A percentile compares a stretch with the other conserved stretches of the same genome.
Conservation (phyloP, 257 asterid genomes). For the Ajuga chamaepitys region DNA sequence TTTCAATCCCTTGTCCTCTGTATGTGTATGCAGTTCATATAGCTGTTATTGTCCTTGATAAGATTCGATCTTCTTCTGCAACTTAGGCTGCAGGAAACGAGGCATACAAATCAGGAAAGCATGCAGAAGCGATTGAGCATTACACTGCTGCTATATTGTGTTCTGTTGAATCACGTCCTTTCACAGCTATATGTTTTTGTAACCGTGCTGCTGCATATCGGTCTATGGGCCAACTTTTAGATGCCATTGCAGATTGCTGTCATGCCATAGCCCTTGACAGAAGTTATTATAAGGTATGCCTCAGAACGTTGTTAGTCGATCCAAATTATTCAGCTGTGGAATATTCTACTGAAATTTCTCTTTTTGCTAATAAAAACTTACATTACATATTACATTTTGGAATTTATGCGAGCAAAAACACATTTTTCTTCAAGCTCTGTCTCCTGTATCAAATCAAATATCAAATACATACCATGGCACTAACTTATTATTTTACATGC, state of each 20-base stretch:
- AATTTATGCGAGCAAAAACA: neutral
- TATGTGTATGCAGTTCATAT: constrained; percentile 7
- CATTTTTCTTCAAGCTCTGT: neutral
- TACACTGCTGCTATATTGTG: constrained; percentile 82
- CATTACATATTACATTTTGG: neutral
- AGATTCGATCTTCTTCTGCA: constrained; percentile 10
- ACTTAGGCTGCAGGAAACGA: constrained; percentile 87
- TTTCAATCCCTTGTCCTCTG: neutral
- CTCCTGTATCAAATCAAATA: neutral
- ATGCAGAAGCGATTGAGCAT: constrained; percentile 77
- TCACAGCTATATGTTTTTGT: constrained; percentile 86
- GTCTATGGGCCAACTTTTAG: constrained; percentile 78
- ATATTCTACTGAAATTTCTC: constrained; percentile 5
- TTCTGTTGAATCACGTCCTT: constrained; percentile 84
- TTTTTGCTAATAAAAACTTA: neutral
- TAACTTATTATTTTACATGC: neutral
- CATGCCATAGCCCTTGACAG: constrained; percentile 89
- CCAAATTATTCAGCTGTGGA: neutral
- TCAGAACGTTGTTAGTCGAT: constrained; percentile 6
- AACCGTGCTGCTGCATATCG: constrained; percentile 96
- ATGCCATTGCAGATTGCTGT: constrained; percentile 95
- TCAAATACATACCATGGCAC: neutral
- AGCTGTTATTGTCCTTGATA: constrained; percentile 1
- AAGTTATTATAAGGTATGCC: constrained; percentile 69
- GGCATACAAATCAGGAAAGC: constrained; percentile 78